Percentiles rank a stretch among this genome's conserved stretches.
Evolutionary conservation across 345 rosid genomes (phyloP).

Genomic region (Orychophragmus violaceus): DNA sequence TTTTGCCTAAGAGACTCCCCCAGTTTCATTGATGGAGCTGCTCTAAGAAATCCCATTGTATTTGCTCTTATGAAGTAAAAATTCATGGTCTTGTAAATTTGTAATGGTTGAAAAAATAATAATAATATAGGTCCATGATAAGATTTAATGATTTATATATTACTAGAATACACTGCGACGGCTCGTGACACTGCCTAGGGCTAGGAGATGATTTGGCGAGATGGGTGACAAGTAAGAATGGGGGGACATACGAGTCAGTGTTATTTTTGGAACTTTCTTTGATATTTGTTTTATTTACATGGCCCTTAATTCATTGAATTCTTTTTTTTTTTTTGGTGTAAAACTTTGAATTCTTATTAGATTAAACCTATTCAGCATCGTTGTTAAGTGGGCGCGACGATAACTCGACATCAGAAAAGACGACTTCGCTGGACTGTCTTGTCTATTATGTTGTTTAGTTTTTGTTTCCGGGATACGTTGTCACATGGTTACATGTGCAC

Average conservation of each 20-base stretch:
- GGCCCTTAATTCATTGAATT: not conserved
- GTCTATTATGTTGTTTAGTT: not conserved
- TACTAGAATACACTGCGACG: constrained; percentile 8
- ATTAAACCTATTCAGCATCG: constrained; percentile 8
- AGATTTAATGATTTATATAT: not conserved
- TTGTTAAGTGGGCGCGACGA: constrained; percentile 22
- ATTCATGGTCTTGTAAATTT: no score
- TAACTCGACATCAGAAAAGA: constrained; percentile 15
- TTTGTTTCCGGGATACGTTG: constrained; percentile 7
- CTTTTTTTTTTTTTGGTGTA: no score
- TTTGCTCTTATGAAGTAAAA: no score
- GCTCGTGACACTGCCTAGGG: constrained; percentile 31
- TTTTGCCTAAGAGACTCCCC: no score
- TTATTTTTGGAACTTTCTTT: constrained; percentile 21
- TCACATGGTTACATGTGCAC: constrained; percentile 33
- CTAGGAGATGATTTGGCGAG: constrained; percentile 19
- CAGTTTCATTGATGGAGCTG: no score
- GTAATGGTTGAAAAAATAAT: not conserved
- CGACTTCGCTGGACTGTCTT: constrained; percentile 30
- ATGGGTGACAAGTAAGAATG: constrained; percentile 28
- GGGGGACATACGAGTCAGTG: constrained; percentile 32
- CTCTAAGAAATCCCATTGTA: no score
- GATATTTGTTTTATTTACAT: not conserved
- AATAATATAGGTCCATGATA: not conserved
- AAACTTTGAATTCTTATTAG: no score